These are phyloP conservation scores for Ophiocordyceps camponoti-leonardi DNA, from an alignment of 2,329 filamentous ascomycete genomes.

Conservation along the genomic window DNA sequence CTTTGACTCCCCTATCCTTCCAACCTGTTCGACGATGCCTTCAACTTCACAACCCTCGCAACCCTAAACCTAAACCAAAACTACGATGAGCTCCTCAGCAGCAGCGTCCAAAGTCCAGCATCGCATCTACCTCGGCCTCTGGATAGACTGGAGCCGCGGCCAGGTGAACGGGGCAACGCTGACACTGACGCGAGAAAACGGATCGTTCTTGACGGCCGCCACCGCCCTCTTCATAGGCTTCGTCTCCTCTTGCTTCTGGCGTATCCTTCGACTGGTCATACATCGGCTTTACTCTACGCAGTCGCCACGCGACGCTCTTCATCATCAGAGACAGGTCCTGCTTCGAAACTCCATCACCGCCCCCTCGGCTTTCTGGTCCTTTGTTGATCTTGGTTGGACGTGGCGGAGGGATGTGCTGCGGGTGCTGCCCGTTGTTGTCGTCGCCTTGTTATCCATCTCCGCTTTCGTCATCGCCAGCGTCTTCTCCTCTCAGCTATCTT, in stretches of 20 bases:
- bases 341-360: neutral
- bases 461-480: neutral
- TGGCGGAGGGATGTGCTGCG: neutral
- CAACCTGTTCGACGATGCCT: too few species aligned
- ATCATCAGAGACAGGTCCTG: neutral
- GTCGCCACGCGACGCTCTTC: neutral
- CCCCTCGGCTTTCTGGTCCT: neutral
- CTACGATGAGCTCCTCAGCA: too few species aligned
- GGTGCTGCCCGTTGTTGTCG: neutral
- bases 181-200: too few species aligned
- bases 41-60: too few species aligned
- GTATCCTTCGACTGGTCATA: too few species aligned
- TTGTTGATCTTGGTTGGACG: neutral
- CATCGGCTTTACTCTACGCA: too few species aligned
- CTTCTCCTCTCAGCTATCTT: too few species aligned
- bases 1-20: too few species aligned
- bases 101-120: neutral
- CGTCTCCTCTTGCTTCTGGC: too few species aligned
- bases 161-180: neutral
- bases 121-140: neutral
- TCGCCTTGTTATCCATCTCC: neutral
- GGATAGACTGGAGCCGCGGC: conserved; percentile 5
- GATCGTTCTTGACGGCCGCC: too few species aligned
- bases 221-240: too few species aligned
- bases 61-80: too few species aligned